Base-by-base conservation (phyloP, 306 rosid species). In the Ochetophila trinervis region DNA sequence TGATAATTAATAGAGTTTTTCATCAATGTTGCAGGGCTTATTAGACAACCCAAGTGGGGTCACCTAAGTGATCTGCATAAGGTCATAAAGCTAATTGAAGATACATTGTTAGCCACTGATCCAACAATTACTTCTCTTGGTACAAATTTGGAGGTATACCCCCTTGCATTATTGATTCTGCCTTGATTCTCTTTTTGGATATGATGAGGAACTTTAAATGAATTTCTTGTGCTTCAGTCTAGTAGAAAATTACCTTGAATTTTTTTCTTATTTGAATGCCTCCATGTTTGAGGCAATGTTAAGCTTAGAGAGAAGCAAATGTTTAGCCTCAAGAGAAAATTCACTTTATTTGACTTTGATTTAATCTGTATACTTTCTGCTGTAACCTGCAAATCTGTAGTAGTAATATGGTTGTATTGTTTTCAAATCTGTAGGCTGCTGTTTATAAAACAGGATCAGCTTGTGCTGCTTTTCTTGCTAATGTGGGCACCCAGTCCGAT, bases 11-110 rank as follows among this genome's bases (percentile, higher is more conserved):
- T 62, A 65, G 57, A 68, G 21, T 30, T n/a, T 74, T 44, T 67
- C 53, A 63, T 69, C 8, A 62, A 19, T 36, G 15, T 75, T 65
- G 80, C 87, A 93, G 99, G 99, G 59, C 74, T 81, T 78, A 51
- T 88, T 48, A 87, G 92, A 62, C 99, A 93, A 60, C 98, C 97
- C 0, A 93, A 93, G 79, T 93, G 97, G 97, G 98, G 98, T 22
- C 98, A 93, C 85, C 87, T 93, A 58, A 89, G 73, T 72, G 98
- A 93, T 70, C 62, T 93, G 68, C 97, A 93, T 27, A 83, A 86
- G 78, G 90, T 92, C 77, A 72, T 93, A 70, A 89, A 89, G 83
- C 92, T 87, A 70, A 86, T 90, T 60, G 94, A 93, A 84, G 82
- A 73, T 66, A 89, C 97, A 52, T 55, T 93, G 57, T 62, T 87